These are phyloP conservation scores for Leucocoprinus birnbaumii DNA, from an alignment of 768 basidiomycete species.

Conservation along the genomic window DNA sequence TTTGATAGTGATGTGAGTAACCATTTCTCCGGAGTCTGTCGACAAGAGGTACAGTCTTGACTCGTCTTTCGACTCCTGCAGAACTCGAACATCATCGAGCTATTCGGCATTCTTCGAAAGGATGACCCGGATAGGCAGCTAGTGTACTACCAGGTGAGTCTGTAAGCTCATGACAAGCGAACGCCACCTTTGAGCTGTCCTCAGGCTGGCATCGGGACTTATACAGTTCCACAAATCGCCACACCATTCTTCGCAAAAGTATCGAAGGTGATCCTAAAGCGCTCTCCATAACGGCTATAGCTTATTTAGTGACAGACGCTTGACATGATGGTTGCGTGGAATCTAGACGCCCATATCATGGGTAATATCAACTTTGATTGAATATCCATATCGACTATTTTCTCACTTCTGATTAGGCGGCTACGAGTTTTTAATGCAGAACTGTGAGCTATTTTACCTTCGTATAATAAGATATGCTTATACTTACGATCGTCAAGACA, in stretches of 20 bases:
- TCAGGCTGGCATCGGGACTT: slow-evolving; percentile 55
- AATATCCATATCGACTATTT: too few relatives aligned
- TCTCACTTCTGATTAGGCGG: slow-evolving; percentile 30
- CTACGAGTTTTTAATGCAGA: slow-evolving; percentile 60
- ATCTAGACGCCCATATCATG: slow-evolving; percentile 52
- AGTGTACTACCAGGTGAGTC: slow-evolving; percentile 32
- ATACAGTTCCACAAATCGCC: slow-evolving; percentile 39
- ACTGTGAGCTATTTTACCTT: slow-evolving; percentile 34
- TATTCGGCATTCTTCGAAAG: slow-evolving; percentile 35
- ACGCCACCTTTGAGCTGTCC: background rate
- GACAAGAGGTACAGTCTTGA: background rate
- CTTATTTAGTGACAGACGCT: slow-evolving; percentile 23
- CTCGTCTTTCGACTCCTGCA: slow-evolving; percentile 11
- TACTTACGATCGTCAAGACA: slow-evolving; percentile 25
- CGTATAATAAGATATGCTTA: background rate
- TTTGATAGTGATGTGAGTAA: slow-evolving; percentile 19
- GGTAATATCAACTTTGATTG: slow-evolving; percentile 18
- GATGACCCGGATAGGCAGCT: slow-evolving; percentile 31
- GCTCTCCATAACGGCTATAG: background rate
- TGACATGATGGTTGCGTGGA: slow-evolving; percentile 46
- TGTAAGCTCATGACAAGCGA: background rate
- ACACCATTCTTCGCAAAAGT: slow-evolving; percentile 40
- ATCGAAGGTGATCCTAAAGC: slow-evolving; percentile 32
- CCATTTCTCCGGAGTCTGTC: background rate
- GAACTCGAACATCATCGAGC: slow-evolving; percentile 39